These are phyloP conservation scores for Chaetomium cochliodes DNA, from an alignment of 495 filamentous ascomycete genomes.

Conservation along the genomic window DNA sequence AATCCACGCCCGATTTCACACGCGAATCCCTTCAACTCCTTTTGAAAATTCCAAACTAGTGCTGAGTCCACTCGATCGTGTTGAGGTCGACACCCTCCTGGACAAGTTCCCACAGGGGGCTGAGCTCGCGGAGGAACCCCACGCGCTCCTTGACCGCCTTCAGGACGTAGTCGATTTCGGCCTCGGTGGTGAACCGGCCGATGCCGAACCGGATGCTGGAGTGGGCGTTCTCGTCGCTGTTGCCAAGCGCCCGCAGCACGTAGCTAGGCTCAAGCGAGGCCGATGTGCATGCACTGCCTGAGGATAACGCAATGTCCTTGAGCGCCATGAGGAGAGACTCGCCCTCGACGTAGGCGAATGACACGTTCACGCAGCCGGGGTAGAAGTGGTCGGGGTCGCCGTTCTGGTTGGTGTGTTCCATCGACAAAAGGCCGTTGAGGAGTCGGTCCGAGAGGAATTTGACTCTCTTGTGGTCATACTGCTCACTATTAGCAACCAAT, in stretches of 20 bases:
- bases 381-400: slow-evolving; percentile 82
- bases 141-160: slow-evolving; percentile 91
- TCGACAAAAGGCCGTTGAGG: slow-evolving; percentile 70
- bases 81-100: slow-evolving; percentile 95
- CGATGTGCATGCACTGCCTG: slow-evolving; percentile 94
- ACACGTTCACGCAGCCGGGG: slow-evolving; percentile 96
- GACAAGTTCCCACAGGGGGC: slow-evolving; percentile 95
- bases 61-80: slow-evolving; percentile 97
- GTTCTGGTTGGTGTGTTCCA: slow-evolving; percentile 92
- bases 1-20: background rate
- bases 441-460: slow-evolving; percentile 78
- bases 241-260: slow-evolving; percentile 88
- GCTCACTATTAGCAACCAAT: slow-evolving; percentile 25
- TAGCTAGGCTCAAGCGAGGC: slow-evolving; percentile 96
- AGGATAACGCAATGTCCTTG: slow-evolving; percentile 96
- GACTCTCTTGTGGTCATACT: slow-evolving; percentile 92
- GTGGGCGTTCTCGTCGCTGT: slow-evolving; percentile 95
- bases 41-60: slow-evolving; percentile 47
- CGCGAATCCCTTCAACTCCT: background rate
- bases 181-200: slow-evolving; percentile 91
- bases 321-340: slow-evolving; percentile 97
- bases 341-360: slow-evolving; percentile 96
- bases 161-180: slow-evolving; percentile 94
- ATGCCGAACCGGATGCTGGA: slow-evolving; percentile 98
- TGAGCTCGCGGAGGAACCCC: slow-evolving; percentile 88